phyloP scores from a whole-genome alignment of 768 basidiomycete genomes.

The Kwoniella pini region DNA sequence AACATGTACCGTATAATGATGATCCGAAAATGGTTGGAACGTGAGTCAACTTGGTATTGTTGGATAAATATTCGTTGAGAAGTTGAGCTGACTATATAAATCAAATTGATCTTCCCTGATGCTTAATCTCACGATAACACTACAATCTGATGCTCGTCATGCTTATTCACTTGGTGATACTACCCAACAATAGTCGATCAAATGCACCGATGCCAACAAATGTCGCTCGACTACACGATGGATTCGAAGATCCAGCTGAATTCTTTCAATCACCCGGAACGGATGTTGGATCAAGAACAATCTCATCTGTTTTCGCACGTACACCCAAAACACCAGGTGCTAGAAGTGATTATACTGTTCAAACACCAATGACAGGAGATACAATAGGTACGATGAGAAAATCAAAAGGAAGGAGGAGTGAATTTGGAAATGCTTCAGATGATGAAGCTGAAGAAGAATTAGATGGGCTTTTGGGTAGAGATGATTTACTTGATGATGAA shows the following conservation, averaged over 20 bases:
- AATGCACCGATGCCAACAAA: constrained; percentile 49
- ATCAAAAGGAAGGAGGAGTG: constrained; percentile 21
- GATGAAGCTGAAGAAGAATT: constrained; percentile 30
- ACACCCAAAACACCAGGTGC: constrained; percentile 7
- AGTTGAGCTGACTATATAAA: too few species aligned
- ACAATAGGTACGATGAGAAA: constrained; percentile 2
- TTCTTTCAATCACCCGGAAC: constrained; percentile 50
- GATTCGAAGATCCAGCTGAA: constrained; percentile 53
- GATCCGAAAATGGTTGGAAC: constrained; percentile 49
- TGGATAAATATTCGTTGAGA: too few species aligned
- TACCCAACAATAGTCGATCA: constrained; percentile 48
- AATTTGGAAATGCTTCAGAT: constrained; percentile 16
- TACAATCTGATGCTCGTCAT: neutral
- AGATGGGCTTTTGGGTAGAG: constrained; percentile 4
- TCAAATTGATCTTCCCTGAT: neutral
- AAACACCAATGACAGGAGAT: constrained; percentile 11
- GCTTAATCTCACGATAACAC: neutral
- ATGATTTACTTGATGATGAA: constrained; percentile 29
- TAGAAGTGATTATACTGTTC: constrained; percentile 1
- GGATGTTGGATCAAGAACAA: neutral
- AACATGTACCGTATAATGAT: constrained; percentile 44
- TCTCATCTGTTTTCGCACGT: constrained; percentile 1
- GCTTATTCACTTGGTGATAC: neutral
- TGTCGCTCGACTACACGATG: constrained; percentile 45
- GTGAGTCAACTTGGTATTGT: too few species aligned